Evolutionary conservation across 768 basidiomycete species (phyloP), one percentile per base, ranked within the genome.

Genomic region (Lactarius hatsudake): DNA sequence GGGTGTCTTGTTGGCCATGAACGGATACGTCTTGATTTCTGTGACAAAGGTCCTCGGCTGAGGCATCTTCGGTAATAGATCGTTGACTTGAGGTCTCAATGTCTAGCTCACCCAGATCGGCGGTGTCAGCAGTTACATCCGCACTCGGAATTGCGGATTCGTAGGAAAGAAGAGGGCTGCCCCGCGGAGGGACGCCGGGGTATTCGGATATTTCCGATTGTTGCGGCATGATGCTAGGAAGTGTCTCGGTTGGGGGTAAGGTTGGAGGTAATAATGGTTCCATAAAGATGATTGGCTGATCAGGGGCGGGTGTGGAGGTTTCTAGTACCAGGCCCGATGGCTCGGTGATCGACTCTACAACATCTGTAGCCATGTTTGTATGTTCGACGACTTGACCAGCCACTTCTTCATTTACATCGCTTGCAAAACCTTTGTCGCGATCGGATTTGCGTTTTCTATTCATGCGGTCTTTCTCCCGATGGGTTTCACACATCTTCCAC

Each of bases 401-500:
- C 28, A 17, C 51, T 23, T 30, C 53, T 56, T 69, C 62, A 9
- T 61, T 64, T 15, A 42, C 30, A 15, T 66, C 71, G 18, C 23
- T 32, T 20, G 61, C 7, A 17, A 55, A 58, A 7, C 32, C 62
- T 32, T 43, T 59, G 30, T 75, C 76, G 28, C 76, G 74, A 28
- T 75, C 70, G 17, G 73, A 72, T 62, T 75, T 74, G 43, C 74
- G 72, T 56, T 71, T 76, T 62, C 73, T 76, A 28, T 73, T 72
- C 58, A 71, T 64, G 26, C 78, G 76, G 64, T 79, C 78, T 59
- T 70, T 73, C 63, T 73, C 76, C n/a, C 81, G 76, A 70, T 83
- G 84, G 32, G 73, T 68, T 6, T 83, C 82, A 67, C 84, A 85
- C 70, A 78, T 81, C 67, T 81, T 79, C 83, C 83, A 85, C 0